Conservation (phyloP, 2,329 filamentous ascomycete species). For the Nothopassalora personata region DNA sequence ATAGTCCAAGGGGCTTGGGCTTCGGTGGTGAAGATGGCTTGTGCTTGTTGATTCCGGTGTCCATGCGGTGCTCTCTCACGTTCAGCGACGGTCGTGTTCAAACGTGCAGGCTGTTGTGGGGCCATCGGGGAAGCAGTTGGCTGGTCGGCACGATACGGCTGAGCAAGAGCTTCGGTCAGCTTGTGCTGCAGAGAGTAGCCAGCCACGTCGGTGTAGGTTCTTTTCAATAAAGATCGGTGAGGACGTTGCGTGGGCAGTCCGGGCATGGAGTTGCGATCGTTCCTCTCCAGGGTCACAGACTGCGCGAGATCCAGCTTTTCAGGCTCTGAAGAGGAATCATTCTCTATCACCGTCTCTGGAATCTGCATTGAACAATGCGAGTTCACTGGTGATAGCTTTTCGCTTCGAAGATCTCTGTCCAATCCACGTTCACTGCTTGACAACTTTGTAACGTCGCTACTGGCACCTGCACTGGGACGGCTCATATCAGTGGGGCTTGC, state of each 20-base stretch:
- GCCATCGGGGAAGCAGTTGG: constrained; percentile 39
- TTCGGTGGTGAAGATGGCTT: constrained; percentile 98
- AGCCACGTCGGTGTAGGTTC: constrained; percentile 80
- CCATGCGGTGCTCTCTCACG: constrained; percentile 58
- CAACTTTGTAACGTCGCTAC: not conserved
- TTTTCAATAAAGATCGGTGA: constrained; percentile 53
- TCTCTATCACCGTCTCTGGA: constrained; percentile 9
- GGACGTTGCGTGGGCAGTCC: constrained; percentile 41
- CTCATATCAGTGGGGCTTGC: constrained; percentile 41
- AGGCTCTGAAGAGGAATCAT: constrained; percentile 1
- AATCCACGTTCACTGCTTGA: not conserved
- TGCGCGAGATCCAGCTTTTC: constrained; percentile 9
- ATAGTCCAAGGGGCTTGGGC: constrained; percentile 89
- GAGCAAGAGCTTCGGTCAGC: constrained; percentile 76
- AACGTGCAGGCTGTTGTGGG: constrained; percentile 30
- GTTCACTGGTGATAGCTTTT: not conserved
- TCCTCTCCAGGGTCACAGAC: not conserved
- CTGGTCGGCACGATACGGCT: constrained; percentile 65
- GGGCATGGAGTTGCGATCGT: constrained; percentile 22
- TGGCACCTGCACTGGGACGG: constrained; percentile 6
- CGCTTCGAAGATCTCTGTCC: constrained; percentile 6
- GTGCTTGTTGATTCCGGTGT: constrained; percentile 86
- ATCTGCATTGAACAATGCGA: constrained; percentile 3
- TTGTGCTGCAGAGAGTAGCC: constrained; percentile 72
- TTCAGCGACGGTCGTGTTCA: constrained; percentile 31